These are phyloP conservation scores for Colletotrichum tofieldiae DNA, from an alignment of 2,329 filamentous ascomycete species.

Conservation along the genomic window DNA sequence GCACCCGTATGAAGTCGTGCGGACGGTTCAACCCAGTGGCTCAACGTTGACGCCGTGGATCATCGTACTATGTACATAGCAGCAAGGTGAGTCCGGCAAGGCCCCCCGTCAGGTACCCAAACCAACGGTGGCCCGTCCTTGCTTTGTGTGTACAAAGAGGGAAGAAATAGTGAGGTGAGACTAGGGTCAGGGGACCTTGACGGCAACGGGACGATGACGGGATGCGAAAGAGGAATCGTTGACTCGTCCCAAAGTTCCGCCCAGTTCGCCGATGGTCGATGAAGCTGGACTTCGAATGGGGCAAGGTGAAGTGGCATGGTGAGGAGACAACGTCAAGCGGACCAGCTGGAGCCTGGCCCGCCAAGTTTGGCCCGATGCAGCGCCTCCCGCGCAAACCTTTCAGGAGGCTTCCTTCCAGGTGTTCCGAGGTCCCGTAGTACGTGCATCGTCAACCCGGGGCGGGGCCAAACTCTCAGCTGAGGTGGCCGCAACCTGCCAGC, in stretches of 20 bases:
- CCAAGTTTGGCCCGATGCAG: slow-evolving; percentile 19
- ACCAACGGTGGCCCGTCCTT: neutral
- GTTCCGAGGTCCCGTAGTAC: slow-evolving; percentile 12
- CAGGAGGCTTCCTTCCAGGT: slow-evolving; percentile 5
- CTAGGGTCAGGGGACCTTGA: slow-evolving; percentile 16
- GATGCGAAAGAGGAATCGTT: neutral
- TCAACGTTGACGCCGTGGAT: slow-evolving; percentile 1
- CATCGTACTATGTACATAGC: no score
- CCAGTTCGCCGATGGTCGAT: neutral
- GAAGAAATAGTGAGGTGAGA: slow-evolving; percentile 1
- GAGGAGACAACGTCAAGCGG: neutral
- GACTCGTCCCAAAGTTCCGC: neutral
- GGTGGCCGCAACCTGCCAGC: neutral
- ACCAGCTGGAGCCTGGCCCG: neutral
- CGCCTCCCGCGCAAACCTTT: slow-evolving; percentile 6
- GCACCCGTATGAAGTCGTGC: neutral
- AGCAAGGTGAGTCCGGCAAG: neutral
- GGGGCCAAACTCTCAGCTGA: slow-evolving; percentile 35
- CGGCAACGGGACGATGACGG: slow-evolving; percentile 8
- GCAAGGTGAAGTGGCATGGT: neutral
- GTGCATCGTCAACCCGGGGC: slow-evolving; percentile 20
- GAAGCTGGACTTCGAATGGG: neutral
- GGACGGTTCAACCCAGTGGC: neutral
- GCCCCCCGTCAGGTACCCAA: neutral
- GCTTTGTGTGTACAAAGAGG: slow-evolving; percentile 1